phyloP scores from a whole-genome alignment of 495 filamentous ascomycete species.

The Aspergillus haitiensis region DNA sequence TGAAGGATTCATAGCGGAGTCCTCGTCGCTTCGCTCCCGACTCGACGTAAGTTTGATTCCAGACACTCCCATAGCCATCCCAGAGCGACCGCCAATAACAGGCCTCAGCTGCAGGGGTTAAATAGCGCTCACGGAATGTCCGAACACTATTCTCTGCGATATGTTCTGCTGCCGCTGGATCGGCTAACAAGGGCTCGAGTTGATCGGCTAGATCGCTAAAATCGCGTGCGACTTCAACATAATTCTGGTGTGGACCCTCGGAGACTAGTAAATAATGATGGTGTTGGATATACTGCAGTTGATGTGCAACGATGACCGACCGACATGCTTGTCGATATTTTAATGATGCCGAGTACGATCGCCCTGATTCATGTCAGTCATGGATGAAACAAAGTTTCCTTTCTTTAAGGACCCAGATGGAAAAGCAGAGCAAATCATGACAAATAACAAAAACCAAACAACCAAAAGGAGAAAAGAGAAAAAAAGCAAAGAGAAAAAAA shows the following conservation, averaged over 20 bases:
- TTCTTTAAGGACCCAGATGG: too few relatives aligned
- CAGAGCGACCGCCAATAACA: conserved; percentile 61
- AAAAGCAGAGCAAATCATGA: too few relatives aligned
- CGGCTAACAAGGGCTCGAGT: conserved; percentile 46
- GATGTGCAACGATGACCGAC: conserved; percentile 55
- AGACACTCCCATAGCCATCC: conserved; percentile 47
- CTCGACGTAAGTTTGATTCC: conserved; percentile 37
- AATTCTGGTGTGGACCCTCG: conserved; percentile 59
- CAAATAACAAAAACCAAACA: too few relatives aligned
- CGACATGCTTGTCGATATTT: conserved; percentile 63
- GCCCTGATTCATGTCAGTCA: conserved; percentile 30
- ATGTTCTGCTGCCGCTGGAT: conserved; percentile 46
- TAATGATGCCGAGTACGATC: conserved; percentile 54
- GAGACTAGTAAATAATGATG: conserved; percentile 44
- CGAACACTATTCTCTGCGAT: conserved; percentile 57
- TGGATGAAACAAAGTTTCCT: not conserved
- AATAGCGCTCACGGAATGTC: conserved; percentile 58
- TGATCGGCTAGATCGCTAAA: conserved; percentile 57
- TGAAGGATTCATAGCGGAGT: conserved; percentile 44
- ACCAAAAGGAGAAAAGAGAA: too few relatives aligned
- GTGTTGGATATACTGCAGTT: conserved; percentile 48
- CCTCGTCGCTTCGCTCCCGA: conserved; percentile 26
- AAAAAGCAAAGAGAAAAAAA: too few relatives aligned
- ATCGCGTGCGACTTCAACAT: conserved; percentile 57
- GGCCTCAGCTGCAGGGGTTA: conserved; percentile 58